These are phyloP conservation scores for Venturiaceae sp. DNA, from an alignment of 2,329 filamentous ascomycete species.

Conservation along the genomic window DNA sequence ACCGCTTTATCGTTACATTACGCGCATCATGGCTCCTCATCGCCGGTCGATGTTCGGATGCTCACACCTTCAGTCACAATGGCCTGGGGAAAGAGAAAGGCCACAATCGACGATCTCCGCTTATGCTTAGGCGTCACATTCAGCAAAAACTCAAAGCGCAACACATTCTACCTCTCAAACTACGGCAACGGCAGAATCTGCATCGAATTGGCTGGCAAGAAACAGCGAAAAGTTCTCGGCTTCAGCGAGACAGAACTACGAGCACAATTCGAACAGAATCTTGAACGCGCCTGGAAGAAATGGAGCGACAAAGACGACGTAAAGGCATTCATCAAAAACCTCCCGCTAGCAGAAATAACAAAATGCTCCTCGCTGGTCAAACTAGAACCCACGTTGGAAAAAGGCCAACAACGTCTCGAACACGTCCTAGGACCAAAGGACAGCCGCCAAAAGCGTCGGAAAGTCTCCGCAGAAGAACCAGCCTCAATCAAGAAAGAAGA, in stretches of 20 bases:
- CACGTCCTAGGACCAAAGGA: constrained; percentile 55
- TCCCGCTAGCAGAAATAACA: constrained; percentile 24
- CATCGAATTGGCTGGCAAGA: constrained; percentile 25
- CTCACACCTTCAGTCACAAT: constrained; percentile 31
- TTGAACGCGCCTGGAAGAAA: constrained; percentile 35
- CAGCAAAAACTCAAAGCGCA: constrained; percentile 16
- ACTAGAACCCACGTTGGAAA: constrained; percentile 19
- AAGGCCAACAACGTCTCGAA: constrained; percentile 56
- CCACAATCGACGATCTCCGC: constrained; percentile 36
- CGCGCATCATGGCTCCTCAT: constrained; percentile 37
- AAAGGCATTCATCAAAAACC: constrained; percentile 22
- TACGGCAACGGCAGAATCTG: constrained; percentile 33
- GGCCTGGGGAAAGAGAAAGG: constrained; percentile 35
- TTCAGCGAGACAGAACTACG: constrained; percentile 40
- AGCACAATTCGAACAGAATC: constrained; percentile 36
- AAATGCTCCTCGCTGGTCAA: constrained; percentile 26
- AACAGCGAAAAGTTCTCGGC: constrained; percentile 14
- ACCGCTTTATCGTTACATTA: constrained; percentile 39
- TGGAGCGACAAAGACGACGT: constrained; percentile 24
- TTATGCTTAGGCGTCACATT: constrained; percentile 31
- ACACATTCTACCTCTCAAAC: constrained; percentile 28
- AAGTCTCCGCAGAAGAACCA: not conserved
- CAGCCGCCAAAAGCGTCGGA: constrained; percentile 1
- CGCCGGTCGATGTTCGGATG: constrained; percentile 30
- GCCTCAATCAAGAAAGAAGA: not conserved